Percentiles rank a stretch among this genome's conserved stretches.
Evolutionary conservation across 805 yeast species (phyloP).

Genomic region (Suhomyces vadensis): DNA sequence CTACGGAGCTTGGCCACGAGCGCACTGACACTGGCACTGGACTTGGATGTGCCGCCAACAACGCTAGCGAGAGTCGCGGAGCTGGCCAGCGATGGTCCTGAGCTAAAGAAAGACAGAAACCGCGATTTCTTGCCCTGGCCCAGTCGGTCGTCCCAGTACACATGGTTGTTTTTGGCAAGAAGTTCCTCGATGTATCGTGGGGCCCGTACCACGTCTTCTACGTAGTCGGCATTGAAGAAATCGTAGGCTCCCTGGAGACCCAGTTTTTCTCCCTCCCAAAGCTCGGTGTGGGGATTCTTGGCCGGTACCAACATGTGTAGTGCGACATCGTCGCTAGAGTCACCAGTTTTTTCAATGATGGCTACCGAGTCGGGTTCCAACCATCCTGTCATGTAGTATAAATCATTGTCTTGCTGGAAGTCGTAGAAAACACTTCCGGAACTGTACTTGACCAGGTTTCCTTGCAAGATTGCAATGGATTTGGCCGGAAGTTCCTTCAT

Average conservation of each 20-base stretch:
- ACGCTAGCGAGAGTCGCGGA: slow-evolving; percentile 18
- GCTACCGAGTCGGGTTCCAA: slow-evolving; percentile 81
- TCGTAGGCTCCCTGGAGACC: slow-evolving; percentile 83
- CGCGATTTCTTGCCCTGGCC: slow-evolving; percentile 11
- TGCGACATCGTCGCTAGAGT: slow-evolving; percentile 47
- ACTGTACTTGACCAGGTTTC: slow-evolving; percentile 71
- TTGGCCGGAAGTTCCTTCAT: slow-evolving; percentile 57
- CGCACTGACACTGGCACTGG: slow-evolving; percentile 44
- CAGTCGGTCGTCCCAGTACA: slow-evolving; percentile 54
- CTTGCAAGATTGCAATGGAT: slow-evolving; percentile 73
- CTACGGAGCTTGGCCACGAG: slow-evolving; percentile 55
- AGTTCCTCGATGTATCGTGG: slow-evolving; percentile 47
- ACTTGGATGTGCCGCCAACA: slow-evolving; percentile 32
- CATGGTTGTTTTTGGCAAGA: slow-evolving; percentile 46
- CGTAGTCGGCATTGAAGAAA: slow-evolving; percentile 83
- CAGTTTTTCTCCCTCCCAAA: slow-evolving; percentile 94
- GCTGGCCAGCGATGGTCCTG: neutral
- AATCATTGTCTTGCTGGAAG: slow-evolving; percentile 89
- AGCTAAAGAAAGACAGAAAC: slow-evolving; percentile 21
- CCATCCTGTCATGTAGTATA: slow-evolving; percentile 89
- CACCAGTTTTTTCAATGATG: slow-evolving; percentile 60
- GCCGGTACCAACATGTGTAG: slow-evolving; percentile 87
- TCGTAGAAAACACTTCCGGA: slow-evolving; percentile 90
- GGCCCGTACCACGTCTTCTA: slow-evolving; percentile 51
- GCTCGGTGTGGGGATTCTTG: slow-evolving; percentile 71